Conservation (phyloP, 108 stramenopile genomes). For the Aurantiochytrium sp. region DNA sequence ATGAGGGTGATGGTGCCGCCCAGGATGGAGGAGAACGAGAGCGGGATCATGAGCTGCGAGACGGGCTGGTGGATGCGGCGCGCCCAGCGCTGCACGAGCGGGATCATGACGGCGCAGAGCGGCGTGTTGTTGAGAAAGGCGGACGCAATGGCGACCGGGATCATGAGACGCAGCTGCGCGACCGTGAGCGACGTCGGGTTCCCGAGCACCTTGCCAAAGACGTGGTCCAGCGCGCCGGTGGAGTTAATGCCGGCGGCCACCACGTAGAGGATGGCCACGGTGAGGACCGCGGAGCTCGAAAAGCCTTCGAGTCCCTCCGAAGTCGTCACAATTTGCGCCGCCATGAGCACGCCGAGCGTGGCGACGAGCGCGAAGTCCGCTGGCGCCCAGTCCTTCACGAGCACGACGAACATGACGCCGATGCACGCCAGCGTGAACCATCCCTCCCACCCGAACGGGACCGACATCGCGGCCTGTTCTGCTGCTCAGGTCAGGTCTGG, state of each 20-base stretch:
- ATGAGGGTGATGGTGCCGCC: conserved; percentile 38
- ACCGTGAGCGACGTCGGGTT: not conserved
- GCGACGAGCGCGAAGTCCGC: conserved; percentile 21
- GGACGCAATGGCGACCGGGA: conserved; percentile 26
- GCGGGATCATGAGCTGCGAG: conserved; percentile 42
- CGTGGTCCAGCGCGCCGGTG: conserved; percentile 27
- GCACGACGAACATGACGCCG: not conserved
- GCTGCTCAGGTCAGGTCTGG: no score
- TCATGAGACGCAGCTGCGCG: conserved; percentile 24
- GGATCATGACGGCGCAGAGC: conserved; percentile 37
- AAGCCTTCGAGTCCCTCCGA: conserved; percentile 13
- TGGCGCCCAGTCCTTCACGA: not conserved
- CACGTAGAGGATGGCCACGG: conserved; percentile 33
- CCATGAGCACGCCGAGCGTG: not conserved
- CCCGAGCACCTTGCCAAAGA: not conserved
- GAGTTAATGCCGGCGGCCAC: conserved; percentile 32
- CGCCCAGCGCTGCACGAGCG: conserved; percentile 41
- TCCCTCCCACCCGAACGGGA: not conserved
- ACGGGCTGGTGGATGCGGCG: conserved; percentile 29
- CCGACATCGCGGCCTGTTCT: no score
- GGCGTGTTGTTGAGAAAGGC: conserved; percentile 44
- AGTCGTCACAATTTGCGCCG: not conserved
- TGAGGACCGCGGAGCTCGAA: conserved; percentile 12
- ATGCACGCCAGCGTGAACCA: not conserved
- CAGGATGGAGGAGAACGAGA: conserved; percentile 35